These are phyloP conservation scores for Tetramitus jugosus DNA, from an alignment of 208 protist species.

Conservation along the genomic window DNA sequence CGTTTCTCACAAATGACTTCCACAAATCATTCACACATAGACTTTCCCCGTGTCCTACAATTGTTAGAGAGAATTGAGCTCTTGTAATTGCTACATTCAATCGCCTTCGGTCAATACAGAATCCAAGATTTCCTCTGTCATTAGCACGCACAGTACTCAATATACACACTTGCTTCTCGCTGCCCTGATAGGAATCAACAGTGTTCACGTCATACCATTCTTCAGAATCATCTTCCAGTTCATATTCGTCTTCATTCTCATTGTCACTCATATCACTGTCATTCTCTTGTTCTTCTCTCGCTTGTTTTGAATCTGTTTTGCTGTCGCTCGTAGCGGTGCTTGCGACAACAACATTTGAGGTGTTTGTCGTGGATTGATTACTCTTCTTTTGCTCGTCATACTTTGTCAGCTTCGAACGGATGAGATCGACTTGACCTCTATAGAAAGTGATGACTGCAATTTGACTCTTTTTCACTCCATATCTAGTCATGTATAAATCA, in stretches of 20 bases:
- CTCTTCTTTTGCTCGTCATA: not conserved
- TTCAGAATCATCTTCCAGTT: not conserved
- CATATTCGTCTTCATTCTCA: not conserved
- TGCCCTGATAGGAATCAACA: conserved; percentile 43
- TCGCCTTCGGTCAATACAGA: conserved; percentile 68
- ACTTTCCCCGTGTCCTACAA: conserved; percentile 28
- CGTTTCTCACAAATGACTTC: not conserved
- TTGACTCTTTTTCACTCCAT: not conserved
- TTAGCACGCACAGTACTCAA: conserved; percentile 29
- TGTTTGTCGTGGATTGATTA: not conserved
- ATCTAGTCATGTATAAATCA: not conserved
- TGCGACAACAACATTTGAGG: not conserved
- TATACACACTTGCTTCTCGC: conserved; percentile 42
- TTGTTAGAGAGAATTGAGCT: conserved; percentile 29
- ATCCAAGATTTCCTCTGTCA: conserved; percentile 50
- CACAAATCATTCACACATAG: conserved; percentile 21
- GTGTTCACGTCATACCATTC: conserved; percentile 24
- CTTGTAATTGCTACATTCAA: conserved; percentile 85
- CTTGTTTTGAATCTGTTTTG: not conserved
- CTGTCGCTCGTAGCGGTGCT: not conserved
- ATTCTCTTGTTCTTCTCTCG: not conserved
- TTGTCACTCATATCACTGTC: not conserved
- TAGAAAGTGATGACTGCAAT: conserved; percentile 17
- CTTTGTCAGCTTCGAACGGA: not conserved
- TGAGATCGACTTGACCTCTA: not conserved